phyloP scores from a whole-genome alignment of 129 eudicot genomes.

The sunflower (Helianthus annuus) region DNA sequence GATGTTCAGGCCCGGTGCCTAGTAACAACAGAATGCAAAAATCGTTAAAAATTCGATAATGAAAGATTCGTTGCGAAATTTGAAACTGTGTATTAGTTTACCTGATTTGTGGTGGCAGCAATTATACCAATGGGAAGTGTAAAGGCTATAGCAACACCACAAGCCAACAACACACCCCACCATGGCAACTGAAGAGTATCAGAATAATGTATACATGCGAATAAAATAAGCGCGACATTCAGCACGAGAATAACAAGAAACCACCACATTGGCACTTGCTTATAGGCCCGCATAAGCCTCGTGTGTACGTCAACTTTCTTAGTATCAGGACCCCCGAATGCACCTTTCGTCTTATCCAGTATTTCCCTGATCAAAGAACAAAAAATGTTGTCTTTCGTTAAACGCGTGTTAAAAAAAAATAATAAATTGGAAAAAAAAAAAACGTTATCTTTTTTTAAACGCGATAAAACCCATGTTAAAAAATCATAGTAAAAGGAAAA shows the following conservation, averaged over 20 bases:
- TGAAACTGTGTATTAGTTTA: conserved; percentile 9
- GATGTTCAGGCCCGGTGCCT: conserved; percentile 63
- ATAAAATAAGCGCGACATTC: conserved; percentile 44
- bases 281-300: conserved; percentile 59
- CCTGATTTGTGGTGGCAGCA: conserved; percentile 83
- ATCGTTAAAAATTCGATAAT: neutral
- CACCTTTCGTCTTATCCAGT: conserved; percentile 37
- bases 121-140: conserved; percentile 75
- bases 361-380: conserved; percentile 46
- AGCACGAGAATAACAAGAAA: conserved; percentile 38
- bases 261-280: conserved; percentile 81
- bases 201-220: conserved; percentile 37
- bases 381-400: neutral
- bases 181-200: conserved; percentile 62
- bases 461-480: neutral
- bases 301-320: conserved; percentile 61
- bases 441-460: neutral
- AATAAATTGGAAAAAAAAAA: neutral
- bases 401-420: neutral
- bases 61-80: neutral
- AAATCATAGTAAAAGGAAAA: conserved; percentile 1
- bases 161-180: conserved; percentile 73
- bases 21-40: conserved; percentile 11
- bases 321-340: conserved; percentile 28
- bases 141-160: conserved; percentile 43